phyloP scores from a whole-genome alignment of 257 asterid genomes.

The Gentiana dahurica region DNA sequence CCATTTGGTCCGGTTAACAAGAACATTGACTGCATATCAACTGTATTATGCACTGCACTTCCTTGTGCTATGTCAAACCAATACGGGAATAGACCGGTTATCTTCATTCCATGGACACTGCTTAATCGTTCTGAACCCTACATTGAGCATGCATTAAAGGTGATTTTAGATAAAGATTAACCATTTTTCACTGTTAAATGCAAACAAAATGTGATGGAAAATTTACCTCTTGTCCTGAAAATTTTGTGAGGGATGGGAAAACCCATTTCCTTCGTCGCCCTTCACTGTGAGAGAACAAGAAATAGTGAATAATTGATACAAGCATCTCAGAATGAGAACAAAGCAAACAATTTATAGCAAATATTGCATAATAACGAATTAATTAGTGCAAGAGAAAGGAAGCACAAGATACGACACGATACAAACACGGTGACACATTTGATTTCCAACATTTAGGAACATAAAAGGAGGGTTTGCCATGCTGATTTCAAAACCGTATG shows the following conservation, averaged over 20 bases:
- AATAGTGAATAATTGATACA: slow-evolving; percentile 6
- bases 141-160: slow-evolving; percentile 9
- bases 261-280: slow-evolving; percentile 95
- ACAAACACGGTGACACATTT: too few relatives aligned
- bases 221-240: slow-evolving; percentile 39
- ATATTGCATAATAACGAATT: too few relatives aligned
- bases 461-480: background rate
- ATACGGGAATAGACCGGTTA: slow-evolving; percentile 81
- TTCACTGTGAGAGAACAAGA: slow-evolving; percentile 48
- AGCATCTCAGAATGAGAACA: slow-evolving; percentile 3
- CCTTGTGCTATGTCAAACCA: slow-evolving; percentile 92
- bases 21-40: slow-evolving; percentile 78
- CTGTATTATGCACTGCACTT: slow-evolving; percentile 60
- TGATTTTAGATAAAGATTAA: background rate
- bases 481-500: too few relatives aligned
- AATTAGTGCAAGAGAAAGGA: background rate
- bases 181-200: too few relatives aligned
- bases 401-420: too few relatives aligned
- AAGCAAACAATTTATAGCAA: background rate
- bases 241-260: slow-evolving; percentile 62
- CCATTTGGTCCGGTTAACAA: slow-evolving; percentile 97
- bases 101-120: slow-evolving; percentile 48
- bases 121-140: slow-evolving; percentile 28
- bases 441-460: too few relatives aligned
- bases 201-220: slow-evolving; percentile 1